phyloP scores from a whole-genome alignment of 805 yeast genomes.

The Zygotorulaspora florentina region DNA sequence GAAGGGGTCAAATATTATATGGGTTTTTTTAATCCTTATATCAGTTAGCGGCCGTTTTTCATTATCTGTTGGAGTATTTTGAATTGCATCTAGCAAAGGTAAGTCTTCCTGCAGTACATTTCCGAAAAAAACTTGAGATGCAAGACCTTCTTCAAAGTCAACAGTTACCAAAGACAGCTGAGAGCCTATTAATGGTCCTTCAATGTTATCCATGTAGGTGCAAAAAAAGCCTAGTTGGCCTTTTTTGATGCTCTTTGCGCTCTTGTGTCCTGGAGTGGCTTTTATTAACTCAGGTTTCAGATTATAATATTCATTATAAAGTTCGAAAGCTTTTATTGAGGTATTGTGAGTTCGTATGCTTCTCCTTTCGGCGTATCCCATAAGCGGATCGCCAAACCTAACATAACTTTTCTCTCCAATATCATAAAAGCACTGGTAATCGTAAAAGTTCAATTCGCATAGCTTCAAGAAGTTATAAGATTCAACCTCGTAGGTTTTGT shows the following conservation, averaged over 20 bases:
- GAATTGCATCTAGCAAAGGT: slow-evolving; percentile 43
- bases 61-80: slow-evolving; percentile 38
- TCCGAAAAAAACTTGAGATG: slow-evolving; percentile 42
- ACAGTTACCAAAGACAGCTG: slow-evolving; percentile 14
- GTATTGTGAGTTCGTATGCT: slow-evolving; percentile 16
- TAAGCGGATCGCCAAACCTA: slow-evolving; percentile 43
- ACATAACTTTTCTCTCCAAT: slow-evolving; percentile 39
- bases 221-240: slow-evolving; percentile 7
- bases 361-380: slow-evolving; percentile 30
- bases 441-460: slow-evolving; percentile 49
- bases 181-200: slow-evolving; percentile 22
- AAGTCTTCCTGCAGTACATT: slow-evolving; percentile 47
- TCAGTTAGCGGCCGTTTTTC: slow-evolving; percentile 43
- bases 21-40: slow-evolving; percentile 48
- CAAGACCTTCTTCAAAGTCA: slow-evolving; percentile 8
- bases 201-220: slow-evolving; percentile 28
- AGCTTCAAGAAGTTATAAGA: slow-evolving; percentile 49
- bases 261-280: slow-evolving; percentile 6
- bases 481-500: slow-evolving; percentile 37
- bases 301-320: slow-evolving; percentile 18
- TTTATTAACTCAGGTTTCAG: slow-evolving; percentile 34
- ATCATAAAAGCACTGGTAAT: slow-evolving; percentile 47
- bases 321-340: slow-evolving; percentile 23
- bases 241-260: not conserved
- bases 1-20: slow-evolving; percentile 53